Conservation (phyloP, 1,139 yeast species). For the Taphrina wiesneri region DNA sequence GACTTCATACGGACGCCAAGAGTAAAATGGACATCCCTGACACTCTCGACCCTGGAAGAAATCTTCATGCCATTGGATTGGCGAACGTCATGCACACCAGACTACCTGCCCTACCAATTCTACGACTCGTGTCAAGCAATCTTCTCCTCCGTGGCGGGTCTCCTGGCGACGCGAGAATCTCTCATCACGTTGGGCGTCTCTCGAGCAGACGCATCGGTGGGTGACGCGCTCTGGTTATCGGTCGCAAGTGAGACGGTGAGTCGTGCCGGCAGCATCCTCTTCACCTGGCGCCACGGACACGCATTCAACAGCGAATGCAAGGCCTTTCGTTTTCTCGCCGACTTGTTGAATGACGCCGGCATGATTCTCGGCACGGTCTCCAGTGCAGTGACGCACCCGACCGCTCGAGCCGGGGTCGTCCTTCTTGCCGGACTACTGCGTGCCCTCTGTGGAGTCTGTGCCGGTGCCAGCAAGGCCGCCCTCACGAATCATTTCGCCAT, state of each 20-base stretch:
- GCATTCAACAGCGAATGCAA: slow-evolving; percentile 48
- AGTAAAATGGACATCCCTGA: not conserved
- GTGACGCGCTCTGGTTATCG: slow-evolving; percentile 48
- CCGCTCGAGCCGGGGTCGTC: slow-evolving; percentile 40
- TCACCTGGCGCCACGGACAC: slow-evolving; percentile 48
- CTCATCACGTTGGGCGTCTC: slow-evolving; percentile 49
- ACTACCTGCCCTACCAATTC: slow-evolving; percentile 47
- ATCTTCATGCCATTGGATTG: slow-evolving; percentile 49
- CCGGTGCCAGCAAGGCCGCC: slow-evolving; percentile 49
- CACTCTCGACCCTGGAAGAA: slow-evolving; percentile 40
- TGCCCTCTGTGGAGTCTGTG: slow-evolving; percentile 49
- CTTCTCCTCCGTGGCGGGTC: slow-evolving; percentile 46
- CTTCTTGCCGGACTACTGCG: slow-evolving; percentile 46
- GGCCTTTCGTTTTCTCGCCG: slow-evolving; percentile 47
- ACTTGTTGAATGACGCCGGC: slow-evolving; percentile 47
- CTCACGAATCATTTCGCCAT: slow-evolving; percentile 49
- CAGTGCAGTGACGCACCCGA: slow-evolving; percentile 43
- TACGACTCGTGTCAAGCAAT: slow-evolving; percentile 49
- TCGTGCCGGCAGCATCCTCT: slow-evolving; percentile 47
- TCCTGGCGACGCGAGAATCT: slow-evolving; percentile 46
- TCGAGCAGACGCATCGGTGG: slow-evolving; percentile 47
- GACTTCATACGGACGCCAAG: not conserved
- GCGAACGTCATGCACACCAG: slow-evolving; percentile 46
- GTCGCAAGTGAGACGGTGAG: slow-evolving; percentile 48
- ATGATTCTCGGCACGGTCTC: slow-evolving; percentile 47